Conservation (phyloP, 257 asterid species). For the Nicotiana noctiflora region DNA sequence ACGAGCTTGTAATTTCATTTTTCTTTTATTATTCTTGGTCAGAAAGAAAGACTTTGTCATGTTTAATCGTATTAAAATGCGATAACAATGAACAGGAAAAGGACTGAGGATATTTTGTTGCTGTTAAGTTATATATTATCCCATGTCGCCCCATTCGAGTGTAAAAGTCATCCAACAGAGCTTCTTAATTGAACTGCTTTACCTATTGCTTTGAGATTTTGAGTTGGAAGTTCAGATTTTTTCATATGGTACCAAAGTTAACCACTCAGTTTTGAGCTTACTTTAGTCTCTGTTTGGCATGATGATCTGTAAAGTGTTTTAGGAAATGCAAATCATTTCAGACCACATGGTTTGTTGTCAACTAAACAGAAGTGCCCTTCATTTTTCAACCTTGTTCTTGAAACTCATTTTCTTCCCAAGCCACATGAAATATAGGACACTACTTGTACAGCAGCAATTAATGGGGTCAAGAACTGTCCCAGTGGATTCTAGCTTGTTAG, state of each 20-base stretch:
- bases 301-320: neutral
- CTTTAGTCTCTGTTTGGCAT: neutral
- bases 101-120: neutral
- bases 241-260: neutral
- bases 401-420: neutral
- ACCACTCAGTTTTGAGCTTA: neutral
- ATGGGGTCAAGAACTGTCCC: neutral
- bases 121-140: neutral
- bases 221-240: neutral
- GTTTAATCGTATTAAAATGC: neutral
- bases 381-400: neutral
- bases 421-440: neutral
- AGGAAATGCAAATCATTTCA: neutral
- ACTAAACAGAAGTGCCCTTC: neutral
- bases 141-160: neutral
- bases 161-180: neutral
- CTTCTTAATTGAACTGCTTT: neutral
- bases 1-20: neutral
- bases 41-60: neutral
- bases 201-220: neutral
- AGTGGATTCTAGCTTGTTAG: neutral
- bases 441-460: neutral
- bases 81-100: neutral
- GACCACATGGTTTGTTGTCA: slow-evolving; percentile 12
- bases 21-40: neutral